A percentile compares a stretch with the other conserved stretches of the same genome.
These are phyloP conservation scores for Brassica incana DNA, from an alignment of 345 rosid species.

Conservation along the genomic window DNA sequence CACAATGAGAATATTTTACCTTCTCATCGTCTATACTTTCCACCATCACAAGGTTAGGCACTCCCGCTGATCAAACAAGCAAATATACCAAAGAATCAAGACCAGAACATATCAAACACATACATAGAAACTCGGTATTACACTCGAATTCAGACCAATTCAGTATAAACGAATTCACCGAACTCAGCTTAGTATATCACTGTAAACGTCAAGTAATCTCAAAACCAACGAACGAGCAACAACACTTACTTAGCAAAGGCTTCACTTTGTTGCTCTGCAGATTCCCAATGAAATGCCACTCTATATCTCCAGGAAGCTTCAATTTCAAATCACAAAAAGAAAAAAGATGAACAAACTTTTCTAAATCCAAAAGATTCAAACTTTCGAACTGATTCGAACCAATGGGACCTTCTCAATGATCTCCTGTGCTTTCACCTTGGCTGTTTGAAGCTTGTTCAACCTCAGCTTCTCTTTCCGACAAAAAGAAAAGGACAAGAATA, in stretches of 20 bases:
- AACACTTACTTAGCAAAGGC: constrained; percentile 62
- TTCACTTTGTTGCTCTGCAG: constrained; percentile 97
- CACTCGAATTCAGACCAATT: not conserved
- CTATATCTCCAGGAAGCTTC: constrained; percentile 88
- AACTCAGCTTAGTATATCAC: not conserved
- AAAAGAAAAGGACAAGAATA: no score
- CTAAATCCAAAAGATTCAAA: not conserved
- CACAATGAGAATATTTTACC: constrained; percentile 42
- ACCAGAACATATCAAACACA: not conserved
- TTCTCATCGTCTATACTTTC: constrained; percentile 90
- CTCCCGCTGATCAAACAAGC: constrained; percentile 62
- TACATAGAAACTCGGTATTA: not conserved
- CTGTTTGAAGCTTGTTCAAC: no score
- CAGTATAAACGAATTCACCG: not conserved
- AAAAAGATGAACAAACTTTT: not conserved
- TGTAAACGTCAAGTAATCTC: not conserved
- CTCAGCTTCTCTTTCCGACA: no score
- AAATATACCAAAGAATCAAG: not conserved
- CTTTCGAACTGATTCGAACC: constrained; percentile 42
- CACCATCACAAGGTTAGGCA: constrained; percentile 82
- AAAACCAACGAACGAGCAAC: not conserved
- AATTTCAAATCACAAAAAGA: not conserved
- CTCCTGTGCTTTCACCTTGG: constrained; percentile 45
- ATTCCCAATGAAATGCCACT: constrained; percentile 97
- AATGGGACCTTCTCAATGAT: constrained; percentile 87